These are phyloP conservation scores for Immersiporthe knoxdaviesiana DNA, from an alignment of 2,329 filamentous ascomycete species.

Conservation along the genomic window DNA sequence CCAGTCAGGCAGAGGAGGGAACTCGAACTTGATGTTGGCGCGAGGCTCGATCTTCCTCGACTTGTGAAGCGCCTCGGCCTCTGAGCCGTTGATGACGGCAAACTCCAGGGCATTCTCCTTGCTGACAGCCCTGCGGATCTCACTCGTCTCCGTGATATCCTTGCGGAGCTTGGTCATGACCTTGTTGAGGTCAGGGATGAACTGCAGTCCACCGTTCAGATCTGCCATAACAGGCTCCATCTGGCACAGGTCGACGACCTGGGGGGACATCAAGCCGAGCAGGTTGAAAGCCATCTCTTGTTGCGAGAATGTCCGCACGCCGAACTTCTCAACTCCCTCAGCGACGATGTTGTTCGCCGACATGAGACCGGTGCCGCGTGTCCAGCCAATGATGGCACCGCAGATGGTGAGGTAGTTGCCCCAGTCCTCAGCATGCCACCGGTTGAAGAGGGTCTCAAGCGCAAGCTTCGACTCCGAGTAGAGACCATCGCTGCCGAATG, in stretches of 20 bases:
- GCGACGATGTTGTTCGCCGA: slow-evolving; percentile 96
- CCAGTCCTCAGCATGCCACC: slow-evolving; percentile 98
- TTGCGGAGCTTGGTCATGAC: slow-evolving; percentile 92
- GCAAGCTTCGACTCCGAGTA: slow-evolving; percentile 98
- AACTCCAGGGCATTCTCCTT: slow-evolving; percentile 97
- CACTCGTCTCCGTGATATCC: slow-evolving; percentile 92
- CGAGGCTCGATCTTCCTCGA: slow-evolving; percentile 91
- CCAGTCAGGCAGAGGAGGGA: slow-evolving; percentile 90
- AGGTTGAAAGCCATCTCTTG: slow-evolving; percentile 99
- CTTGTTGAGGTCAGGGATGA: slow-evolving; percentile 93
- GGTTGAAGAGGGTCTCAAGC: slow-evolving; percentile 95
- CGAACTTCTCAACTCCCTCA: slow-evolving; percentile 93
- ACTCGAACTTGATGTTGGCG: slow-evolving; percentile 97
- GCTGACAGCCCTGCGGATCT: slow-evolving; percentile 88
- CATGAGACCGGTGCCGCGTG: slow-evolving; percentile 97
- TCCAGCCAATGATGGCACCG: slow-evolving; percentile 98
- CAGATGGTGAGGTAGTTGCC: slow-evolving; percentile 97
- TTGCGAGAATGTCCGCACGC: slow-evolving; percentile 97
- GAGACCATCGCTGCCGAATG: slow-evolving; percentile 95
- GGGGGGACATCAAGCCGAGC: slow-evolving; percentile 91
- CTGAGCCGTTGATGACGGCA: slow-evolving; percentile 93
- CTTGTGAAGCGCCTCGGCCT: slow-evolving; percentile 90
- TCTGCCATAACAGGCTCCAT: slow-evolving; percentile 94
- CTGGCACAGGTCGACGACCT: slow-evolving; percentile 94
- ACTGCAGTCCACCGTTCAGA: slow-evolving; percentile 95